Evolutionary conservation across 73 alveolate genomes (phyloP).

Genomic region (Blepharisma japonicum): DNA sequence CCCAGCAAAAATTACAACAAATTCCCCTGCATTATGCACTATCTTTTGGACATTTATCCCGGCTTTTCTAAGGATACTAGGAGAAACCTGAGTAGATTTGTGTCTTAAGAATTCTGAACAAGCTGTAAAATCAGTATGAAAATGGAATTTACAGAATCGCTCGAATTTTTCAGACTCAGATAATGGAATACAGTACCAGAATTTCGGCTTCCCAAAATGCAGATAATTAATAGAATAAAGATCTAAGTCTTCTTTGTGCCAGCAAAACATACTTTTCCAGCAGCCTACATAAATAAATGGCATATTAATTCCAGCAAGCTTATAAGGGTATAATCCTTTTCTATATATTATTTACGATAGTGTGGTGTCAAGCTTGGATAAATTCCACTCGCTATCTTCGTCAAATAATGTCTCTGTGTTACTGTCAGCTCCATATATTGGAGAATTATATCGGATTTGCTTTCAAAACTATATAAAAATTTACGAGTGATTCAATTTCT

Average conservation of each 20-base stretch:
- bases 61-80: constrained; percentile 46
- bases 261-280: constrained; percentile 85
- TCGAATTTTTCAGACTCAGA: constrained; percentile 61
- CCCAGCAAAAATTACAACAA: constrained; percentile 61
- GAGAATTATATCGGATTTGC: constrained; percentile 70
- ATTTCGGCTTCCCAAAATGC: constrained; percentile 76
- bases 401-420: constrained; percentile 55
- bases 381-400: constrained; percentile 64
- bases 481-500: constrained; percentile 67
- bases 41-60: constrained; percentile 58
- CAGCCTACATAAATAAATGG: constrained; percentile 80
- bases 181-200: constrained; percentile 77
- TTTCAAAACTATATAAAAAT: constrained; percentile 62
- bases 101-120: constrained; percentile 82
- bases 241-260: constrained; percentile 92
- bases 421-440: constrained; percentile 86
- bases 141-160: constrained; percentile 45
- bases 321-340: constrained; percentile 49
- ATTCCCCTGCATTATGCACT: constrained; percentile 76
- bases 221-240: constrained; percentile 69
- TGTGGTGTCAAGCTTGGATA: constrained; percentile 50
- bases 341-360: constrained; percentile 37
- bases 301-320: constrained; percentile 73
- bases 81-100: constrained; percentile 72
- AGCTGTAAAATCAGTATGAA: constrained; percentile 60